phyloP scores from a whole-genome alignment of 305 asterid species.

The Fraxinus platypoda region DNA sequence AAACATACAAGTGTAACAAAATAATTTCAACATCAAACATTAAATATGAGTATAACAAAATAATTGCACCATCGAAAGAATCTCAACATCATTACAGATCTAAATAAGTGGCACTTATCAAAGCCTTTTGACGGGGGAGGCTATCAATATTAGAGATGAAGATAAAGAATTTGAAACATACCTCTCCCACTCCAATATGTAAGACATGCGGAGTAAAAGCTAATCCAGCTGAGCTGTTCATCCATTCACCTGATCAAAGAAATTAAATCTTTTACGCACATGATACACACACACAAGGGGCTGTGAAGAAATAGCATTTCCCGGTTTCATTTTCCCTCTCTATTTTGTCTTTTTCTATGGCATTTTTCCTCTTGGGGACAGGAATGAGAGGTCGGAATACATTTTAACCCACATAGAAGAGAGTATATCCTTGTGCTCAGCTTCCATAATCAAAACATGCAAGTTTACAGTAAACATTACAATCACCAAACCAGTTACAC shows the following conservation, averaged over 20 bases:
- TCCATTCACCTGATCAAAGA: constrained; percentile 58
- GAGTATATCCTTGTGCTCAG: not conserved
- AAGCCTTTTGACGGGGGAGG: not conserved
- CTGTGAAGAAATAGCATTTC: not conserved
- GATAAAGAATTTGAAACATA: constrained; percentile 10
- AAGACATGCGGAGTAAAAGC: constrained; percentile 65
- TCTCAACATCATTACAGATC: not conserved
- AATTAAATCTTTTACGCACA: not conserved
- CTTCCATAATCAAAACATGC: not conserved
- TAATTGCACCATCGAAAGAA: not conserved
- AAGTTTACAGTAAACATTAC: not conserved
- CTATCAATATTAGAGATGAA: not conserved
- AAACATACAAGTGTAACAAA: not conserved
- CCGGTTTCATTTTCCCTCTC: no score
- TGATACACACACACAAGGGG: not conserved
- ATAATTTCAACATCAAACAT: not conserved
- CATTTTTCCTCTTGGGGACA: not conserved
- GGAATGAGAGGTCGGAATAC: not conserved
- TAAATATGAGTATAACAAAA: not conserved
- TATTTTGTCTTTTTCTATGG: not conserved
- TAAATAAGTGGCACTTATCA: not conserved
- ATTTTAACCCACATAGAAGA: not conserved
- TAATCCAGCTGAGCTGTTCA: constrained; percentile 61
- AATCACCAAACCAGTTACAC: not conserved
- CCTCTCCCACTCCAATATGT: constrained; percentile 55